Percentiles rank a stretch among this genome's conserved stretches.
phyloP scores from a whole-genome alignment of 306 rosid species.

The Ziziphus jujuba region DNA sequence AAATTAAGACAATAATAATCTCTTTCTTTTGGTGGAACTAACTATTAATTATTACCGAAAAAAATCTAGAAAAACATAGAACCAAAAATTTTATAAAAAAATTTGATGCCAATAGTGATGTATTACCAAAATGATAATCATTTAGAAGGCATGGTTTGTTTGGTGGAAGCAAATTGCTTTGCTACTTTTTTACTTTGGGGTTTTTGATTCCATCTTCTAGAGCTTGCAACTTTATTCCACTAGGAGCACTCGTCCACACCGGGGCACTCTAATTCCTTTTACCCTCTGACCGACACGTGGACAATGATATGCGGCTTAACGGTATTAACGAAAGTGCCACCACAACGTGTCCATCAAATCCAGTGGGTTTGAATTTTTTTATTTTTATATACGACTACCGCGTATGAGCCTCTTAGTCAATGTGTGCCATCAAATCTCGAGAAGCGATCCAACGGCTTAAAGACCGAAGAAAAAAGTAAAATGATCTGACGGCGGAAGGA shows the following conservation, averaged over 20 bases:
- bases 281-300: conserved; percentile 16
- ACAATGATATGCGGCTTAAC: neutral
- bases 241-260: conserved; percentile 2
- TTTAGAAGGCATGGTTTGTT: neutral
- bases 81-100: neutral
- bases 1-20: neutral
- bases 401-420: neutral
- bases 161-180: neutral
- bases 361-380: neutral
- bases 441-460: conserved; percentile 19
- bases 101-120: neutral
- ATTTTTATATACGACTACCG: neutral
- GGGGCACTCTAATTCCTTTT: neutral
- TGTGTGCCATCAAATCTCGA: neutral
- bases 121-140: neutral
- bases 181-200: neutral
- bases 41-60: too few species aligned
- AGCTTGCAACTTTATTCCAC: neutral
- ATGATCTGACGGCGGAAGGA: conserved; percentile 4
- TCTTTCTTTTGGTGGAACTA: neutral
- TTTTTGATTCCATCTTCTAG: neutral
- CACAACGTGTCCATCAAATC: neutral
- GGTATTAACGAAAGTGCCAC: neutral
- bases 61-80: neutral
- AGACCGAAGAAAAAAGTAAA: neutral